Base-by-base conservation (phyloP, 176 grass and related monocot genomes). In the maize (Zea mays) region DNA sequence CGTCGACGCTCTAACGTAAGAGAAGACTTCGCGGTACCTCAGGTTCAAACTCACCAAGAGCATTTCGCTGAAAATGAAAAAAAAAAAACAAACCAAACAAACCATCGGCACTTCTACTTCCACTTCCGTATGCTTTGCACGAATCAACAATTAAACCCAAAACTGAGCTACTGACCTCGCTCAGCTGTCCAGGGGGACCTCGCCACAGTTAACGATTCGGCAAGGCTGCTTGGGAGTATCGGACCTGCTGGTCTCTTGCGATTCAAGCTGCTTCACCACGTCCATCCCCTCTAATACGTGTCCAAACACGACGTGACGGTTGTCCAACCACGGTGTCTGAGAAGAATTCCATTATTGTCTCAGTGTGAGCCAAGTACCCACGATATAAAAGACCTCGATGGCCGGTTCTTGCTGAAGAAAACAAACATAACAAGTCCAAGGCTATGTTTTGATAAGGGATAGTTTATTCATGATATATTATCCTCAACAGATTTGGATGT, bases 221-320 rank as follows among this genome's bases (percentile, higher is more conserved):
- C 86, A 89, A 0, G 86, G 83, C 65, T 73, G 80, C 56, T 79
- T 82, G 2, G 83, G 86, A 56, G 50, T 68, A 68, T 89, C 79
- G 34, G 90, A 76, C 46, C 90, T 82, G 61, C 83, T 88, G 19
- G 86, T 92, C 82, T 92, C 86, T 79, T 89, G 90, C 9, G 86
- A 80, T 52, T 92, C 90, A 67, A 92, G 90, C 68, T 75, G 65
- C 76, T n/a, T 87, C 74, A 92, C 83, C 14, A 92, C 75, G 19
- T 89, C 86, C 86, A 92, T 89, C 38, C 90, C 86, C 76, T 89
- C 86, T 64, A 86, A 54, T 17, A 92, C 83, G 14, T 89, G 83
- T 62, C 90, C 90, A 89, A 92, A 89, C 55, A 92, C 90, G 11
- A 89, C 90, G 34, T 92, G 90, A 67, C 74, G 78, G 68, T 80